Conservation (phyloP, 495 filamentous ascomycete species). For the Hypoxylon intermedium region DNA sequence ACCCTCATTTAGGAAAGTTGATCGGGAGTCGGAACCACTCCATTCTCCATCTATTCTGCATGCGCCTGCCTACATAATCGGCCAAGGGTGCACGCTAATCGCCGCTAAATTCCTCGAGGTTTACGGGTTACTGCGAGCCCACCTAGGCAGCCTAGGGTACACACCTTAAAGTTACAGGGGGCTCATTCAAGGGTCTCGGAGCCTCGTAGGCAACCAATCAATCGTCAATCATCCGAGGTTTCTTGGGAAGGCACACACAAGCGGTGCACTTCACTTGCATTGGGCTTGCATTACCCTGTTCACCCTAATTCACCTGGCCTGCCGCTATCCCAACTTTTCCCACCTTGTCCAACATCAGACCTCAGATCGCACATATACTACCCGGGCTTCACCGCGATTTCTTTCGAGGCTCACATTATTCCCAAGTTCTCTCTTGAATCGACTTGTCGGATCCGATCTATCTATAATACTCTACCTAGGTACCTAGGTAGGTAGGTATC, state of each 20-base stretch:
- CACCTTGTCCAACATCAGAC: slow-evolving; percentile 1
- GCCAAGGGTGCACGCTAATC: slow-evolving; percentile 22
- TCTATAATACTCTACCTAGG: slow-evolving; percentile 12
- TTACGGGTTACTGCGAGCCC: too few relatives aligned
- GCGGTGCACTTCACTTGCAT: slow-evolving; percentile 38
- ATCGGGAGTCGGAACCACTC: slow-evolving; percentile 33
- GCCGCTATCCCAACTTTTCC: slow-evolving; percentile 16
- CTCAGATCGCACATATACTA: neutral
- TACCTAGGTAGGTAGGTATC: neutral
- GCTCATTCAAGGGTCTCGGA: slow-evolving; percentile 20
- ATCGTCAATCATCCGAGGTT: slow-evolving; percentile 11
- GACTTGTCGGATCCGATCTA: slow-evolving; percentile 17
- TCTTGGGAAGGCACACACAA: slow-evolving; percentile 30
- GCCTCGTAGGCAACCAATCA: slow-evolving; percentile 33
- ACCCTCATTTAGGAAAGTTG: slow-evolving; percentile 24
- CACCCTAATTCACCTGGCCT: slow-evolving; percentile 32
- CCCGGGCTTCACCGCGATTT: slow-evolving; percentile 21
- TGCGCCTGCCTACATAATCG: slow-evolving; percentile 26
- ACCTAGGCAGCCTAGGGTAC: too few relatives aligned
- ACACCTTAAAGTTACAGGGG: slow-evolving; percentile 11
- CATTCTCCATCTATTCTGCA: slow-evolving; percentile 11
- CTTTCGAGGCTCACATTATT: slow-evolving; percentile 4
- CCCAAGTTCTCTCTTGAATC: slow-evolving; percentile 2
- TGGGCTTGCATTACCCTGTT: slow-evolving; percentile 10
- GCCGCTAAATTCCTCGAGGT: neutral